Evolutionary conservation across 148 eudicot species (phyloP).

Genomic region (Amaranthus palmeri): DNA sequence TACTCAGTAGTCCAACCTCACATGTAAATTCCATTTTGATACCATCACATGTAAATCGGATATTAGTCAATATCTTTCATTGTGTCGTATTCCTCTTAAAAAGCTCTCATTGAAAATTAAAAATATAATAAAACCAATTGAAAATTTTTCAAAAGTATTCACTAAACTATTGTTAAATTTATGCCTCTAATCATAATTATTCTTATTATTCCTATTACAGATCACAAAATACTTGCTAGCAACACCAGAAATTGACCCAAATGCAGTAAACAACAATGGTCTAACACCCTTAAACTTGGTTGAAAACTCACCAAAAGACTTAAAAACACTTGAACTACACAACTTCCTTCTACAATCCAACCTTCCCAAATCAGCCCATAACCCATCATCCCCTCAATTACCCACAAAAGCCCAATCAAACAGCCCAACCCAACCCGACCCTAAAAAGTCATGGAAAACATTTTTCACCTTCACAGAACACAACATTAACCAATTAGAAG

Average conservation of each 20-base stretch:
- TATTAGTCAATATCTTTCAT: too few species aligned
- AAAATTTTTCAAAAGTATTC: too few species aligned
- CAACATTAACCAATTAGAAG: slow-evolving; percentile 8
- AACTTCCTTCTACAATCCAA: slow-evolving; percentile 26
- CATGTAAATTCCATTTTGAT: too few species aligned
- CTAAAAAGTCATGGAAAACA: slow-evolving; percentile 22
- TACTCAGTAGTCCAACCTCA: too few species aligned
- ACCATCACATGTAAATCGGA: too few species aligned
- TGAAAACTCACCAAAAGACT: slow-evolving; percentile 38
- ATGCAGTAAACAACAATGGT: slow-evolving; percentile 28
- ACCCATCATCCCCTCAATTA: not conserved
- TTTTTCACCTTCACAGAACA: slow-evolving; percentile 22
- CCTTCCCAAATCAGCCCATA: slow-evolving; percentile 1
- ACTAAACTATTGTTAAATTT: not conserved
- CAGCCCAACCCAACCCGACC: not conserved
- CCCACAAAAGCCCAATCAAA: not conserved
- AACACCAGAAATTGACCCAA: slow-evolving; percentile 13
- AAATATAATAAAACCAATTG: too few species aligned
- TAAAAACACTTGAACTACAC: slow-evolving; percentile 29
- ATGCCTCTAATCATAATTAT: not conserved
- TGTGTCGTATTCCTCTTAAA: too few species aligned
- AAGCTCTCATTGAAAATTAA: too few species aligned
- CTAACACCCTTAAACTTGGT: slow-evolving; percentile 30
- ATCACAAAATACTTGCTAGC: slow-evolving; percentile 27
- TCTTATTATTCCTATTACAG: slow-evolving; percentile 13